Evolutionary conservation across 1,284 basidiomycete species (phyloP), one percentile per base, ranked within the genome.

Genomic region (Cystobasidium pallidum): DNA sequence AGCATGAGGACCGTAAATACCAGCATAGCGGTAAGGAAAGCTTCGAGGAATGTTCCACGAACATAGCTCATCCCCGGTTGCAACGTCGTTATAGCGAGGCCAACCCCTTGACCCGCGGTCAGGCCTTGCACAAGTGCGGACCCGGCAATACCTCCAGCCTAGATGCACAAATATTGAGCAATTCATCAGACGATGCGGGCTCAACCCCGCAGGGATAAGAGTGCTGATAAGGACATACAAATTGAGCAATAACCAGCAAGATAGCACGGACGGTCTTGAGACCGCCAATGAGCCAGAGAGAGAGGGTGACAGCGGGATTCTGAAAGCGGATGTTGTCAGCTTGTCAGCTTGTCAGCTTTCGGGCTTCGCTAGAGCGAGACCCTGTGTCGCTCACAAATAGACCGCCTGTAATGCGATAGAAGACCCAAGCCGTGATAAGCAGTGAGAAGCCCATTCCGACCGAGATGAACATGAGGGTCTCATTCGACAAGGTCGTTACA

Each of bases 391-490:
- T 61, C 39, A 64, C 62, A 41, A 64, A 83, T 78, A 26, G 61
- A 10, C 86, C 87, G 7, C 68, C 68, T n/a, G 68, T 71, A 59
- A 71, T 71, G 11, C 83, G 79, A 79, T 83, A 84, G 78, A 84
- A 84, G 39, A 90, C 80, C 87, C 88, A 90, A 6, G 86, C 88
- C 2, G 86, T 86, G 39, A 88, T 85, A 55, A 89, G 83, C 43
- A 91, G 83, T 68, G 86, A 86, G 64, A 91, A 79, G 2, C 89
- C 89, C 83, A 89, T 87, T 54, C 83, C 84, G 47, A 84, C 76
- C 0, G 88, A 84, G 57, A 88, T 86, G 81, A 88, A 89, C 75
- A 87, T 82, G 45, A 83, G 78, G 45, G 75, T 78, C 17, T 77
- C 63, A 63, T 80, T 75, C 73, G 78, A 74, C 11, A 74, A 66